These are phyloP conservation scores for Phoma sp. DNA, from an alignment of 2,329 filamentous ascomycete species.

Conservation along the genomic window DNA sequence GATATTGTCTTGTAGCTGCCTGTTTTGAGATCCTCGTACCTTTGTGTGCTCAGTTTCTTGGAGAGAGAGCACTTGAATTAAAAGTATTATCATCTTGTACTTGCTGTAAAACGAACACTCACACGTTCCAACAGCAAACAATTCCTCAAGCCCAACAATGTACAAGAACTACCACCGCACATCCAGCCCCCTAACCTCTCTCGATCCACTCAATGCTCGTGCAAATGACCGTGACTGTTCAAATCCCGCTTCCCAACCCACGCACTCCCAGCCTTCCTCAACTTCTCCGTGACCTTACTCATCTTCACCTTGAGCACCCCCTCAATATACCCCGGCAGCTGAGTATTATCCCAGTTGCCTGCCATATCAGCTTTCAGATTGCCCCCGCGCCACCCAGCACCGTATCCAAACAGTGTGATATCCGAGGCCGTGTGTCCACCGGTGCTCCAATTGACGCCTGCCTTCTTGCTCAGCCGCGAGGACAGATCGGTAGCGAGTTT, in stretches of 20 bases:
- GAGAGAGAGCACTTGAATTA: too few relatives aligned
- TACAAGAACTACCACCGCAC: too few relatives aligned
- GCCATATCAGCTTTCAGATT: constrained; percentile 29
- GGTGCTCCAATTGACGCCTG: constrained; percentile 47
- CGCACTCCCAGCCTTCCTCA: constrained; percentile 20
- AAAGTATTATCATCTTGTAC: too few relatives aligned
- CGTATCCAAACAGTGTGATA: constrained; percentile 49
- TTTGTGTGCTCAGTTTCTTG: too few relatives aligned
- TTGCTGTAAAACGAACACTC: too few relatives aligned
- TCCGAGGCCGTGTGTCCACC: constrained; percentile 49
- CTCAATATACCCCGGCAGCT: constrained; percentile 30
- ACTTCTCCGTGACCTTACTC: constrained; percentile 26
- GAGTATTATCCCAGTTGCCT: constrained; percentile 32
- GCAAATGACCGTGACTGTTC: constrained; percentile 9
- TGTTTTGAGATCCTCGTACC: too few relatives aligned
- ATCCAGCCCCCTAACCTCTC: too few relatives aligned
- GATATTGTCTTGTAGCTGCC: too few relatives aligned
- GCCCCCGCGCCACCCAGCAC: constrained; percentile 21
- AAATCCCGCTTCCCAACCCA: constrained; percentile 23
- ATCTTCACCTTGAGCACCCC: constrained; percentile 25
- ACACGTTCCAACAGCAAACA: too few relatives aligned
- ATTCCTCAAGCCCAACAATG: too few relatives aligned
- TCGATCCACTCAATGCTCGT: constrained; percentile 1
- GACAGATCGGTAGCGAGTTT: constrained; percentile 38
- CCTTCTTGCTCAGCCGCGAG: constrained; percentile 37